phyloP scores from a whole-genome alignment of 192 early-diverging fungal species.

The Phlyctochytrium planicorne region DNA sequence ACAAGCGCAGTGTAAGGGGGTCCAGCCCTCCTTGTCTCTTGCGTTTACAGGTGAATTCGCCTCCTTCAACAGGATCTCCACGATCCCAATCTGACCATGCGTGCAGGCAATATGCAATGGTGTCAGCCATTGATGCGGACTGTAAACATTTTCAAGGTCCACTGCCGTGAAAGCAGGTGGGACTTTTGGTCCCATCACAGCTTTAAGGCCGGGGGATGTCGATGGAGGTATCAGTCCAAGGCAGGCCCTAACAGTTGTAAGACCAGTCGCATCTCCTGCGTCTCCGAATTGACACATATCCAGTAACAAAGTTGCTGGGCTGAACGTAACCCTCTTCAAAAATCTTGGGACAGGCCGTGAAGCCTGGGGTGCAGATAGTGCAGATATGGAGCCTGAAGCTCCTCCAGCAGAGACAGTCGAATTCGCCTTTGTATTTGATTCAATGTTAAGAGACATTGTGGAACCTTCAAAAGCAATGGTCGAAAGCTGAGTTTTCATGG shows the following conservation, averaged over 20 bases:
- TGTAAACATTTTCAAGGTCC: slow-evolving; percentile 20
- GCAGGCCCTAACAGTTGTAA: neutral
- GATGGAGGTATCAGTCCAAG: slow-evolving; percentile 1
- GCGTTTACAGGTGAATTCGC: slow-evolving; percentile 37
- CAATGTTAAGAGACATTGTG: neutral
- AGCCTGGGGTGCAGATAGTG: too few relatives aligned
- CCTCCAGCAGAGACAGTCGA: neutral
- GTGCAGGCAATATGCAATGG: slow-evolving; percentile 56
- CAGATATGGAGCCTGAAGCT: too few relatives aligned
- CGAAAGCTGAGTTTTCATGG: neutral
- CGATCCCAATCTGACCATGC: slow-evolving; percentile 48
- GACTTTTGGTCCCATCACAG: neutral
- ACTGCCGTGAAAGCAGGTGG: slow-evolving; percentile 1
- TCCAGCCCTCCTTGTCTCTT: slow-evolving; percentile 59
- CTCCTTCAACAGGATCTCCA: slow-evolving; percentile 31
- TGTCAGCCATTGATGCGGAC: slow-evolving; percentile 47
- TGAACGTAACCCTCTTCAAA: slow-evolving; percentile 38
- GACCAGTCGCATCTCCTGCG: slow-evolving; percentile 5
- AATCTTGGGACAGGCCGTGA: neutral
- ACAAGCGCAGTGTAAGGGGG: slow-evolving; percentile 67
- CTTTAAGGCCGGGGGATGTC: slow-evolving; percentile 1
- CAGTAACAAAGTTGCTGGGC: slow-evolving; percentile 34
- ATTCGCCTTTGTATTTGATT: neutral
- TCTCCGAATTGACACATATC: slow-evolving; percentile 39
- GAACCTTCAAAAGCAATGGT: neutral